These are phyloP conservation scores for Backusella morwellensis DNA, from an alignment of 192 early-diverging fungal genomes.

Conservation along the genomic window DNA sequence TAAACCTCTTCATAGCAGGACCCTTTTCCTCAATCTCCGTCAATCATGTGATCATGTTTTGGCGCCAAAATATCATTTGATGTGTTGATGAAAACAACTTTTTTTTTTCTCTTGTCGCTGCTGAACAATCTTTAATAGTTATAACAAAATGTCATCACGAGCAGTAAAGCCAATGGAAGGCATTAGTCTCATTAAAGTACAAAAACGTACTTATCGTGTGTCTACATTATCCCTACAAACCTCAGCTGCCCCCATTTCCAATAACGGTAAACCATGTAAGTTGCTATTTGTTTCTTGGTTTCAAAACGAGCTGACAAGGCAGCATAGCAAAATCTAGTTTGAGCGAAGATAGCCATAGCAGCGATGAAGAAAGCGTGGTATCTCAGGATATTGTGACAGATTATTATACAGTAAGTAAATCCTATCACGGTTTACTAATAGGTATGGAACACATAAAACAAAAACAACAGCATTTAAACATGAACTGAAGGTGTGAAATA, in stretches of 20 bases:
- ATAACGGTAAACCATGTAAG: not conserved
- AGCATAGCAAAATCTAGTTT: not conserved
- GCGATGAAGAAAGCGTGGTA: not conserved
- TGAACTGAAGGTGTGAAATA: not conserved
- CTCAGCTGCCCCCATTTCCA: not conserved
- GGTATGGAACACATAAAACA: conserved; percentile 5
- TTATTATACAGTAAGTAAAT: conserved; percentile 11
- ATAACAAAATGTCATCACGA: not conserved
- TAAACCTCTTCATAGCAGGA: too few species aligned
- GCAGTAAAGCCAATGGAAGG: conserved; percentile 21
- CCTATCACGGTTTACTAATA: conserved; percentile 16
- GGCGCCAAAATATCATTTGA: not conserved
- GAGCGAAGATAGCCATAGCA: not conserved
- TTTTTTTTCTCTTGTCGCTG: not conserved
- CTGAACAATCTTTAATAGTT: not conserved
- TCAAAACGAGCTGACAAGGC: not conserved
- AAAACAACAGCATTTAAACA: not conserved
- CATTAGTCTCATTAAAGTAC: conserved; percentile 21
- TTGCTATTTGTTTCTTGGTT: not conserved
- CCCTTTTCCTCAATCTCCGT: not conserved
- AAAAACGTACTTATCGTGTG: conserved; percentile 21
- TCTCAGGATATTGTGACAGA: conserved; percentile 12
- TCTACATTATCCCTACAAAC: conserved; percentile 17
- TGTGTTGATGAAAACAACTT: not conserved
- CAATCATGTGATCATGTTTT: not conserved